These are phyloP conservation scores for Cryphonectria radicalis DNA, from an alignment of 2,329 filamentous ascomycete species.

Conservation along the genomic window DNA sequence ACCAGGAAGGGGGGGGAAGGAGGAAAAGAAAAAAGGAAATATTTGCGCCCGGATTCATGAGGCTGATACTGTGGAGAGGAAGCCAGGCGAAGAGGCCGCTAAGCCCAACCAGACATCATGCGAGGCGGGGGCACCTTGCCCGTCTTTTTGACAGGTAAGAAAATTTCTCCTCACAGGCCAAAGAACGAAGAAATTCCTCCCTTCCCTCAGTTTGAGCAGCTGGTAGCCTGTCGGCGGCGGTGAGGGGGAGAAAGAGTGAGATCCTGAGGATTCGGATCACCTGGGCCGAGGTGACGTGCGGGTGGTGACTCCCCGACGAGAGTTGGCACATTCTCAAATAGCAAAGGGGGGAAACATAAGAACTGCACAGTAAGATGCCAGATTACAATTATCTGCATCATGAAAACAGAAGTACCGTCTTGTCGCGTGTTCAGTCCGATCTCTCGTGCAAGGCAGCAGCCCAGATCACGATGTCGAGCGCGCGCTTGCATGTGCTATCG, in stretches of 20 bases:
- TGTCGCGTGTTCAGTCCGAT: neutral
- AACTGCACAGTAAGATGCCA: neutral
- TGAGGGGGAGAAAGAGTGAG: neutral
- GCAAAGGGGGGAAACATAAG: neutral
- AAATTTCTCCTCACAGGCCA: neutral
- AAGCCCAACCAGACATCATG: neutral
- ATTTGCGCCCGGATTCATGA: constrained; percentile 30
- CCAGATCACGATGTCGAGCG: neutral
- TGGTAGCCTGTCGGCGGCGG: constrained; percentile 2
- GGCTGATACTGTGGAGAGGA: constrained; percentile 15
- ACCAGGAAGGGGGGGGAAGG: neutral
- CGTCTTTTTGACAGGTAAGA: neutral
- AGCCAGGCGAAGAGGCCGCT: neutral
- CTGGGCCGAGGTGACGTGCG: neutral
- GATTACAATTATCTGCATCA: neutral
- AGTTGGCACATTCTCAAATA: neutral
- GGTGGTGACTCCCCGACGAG: neutral
- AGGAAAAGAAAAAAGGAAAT: constrained; percentile 6
- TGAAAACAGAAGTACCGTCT: neutral
- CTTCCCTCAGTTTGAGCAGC: neutral
- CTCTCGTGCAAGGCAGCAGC: constrained; percentile 12
- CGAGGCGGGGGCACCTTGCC: neutral
- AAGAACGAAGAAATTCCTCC: neutral
- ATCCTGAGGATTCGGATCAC: neutral
- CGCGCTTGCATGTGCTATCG: neutral